Percentiles rank a stretch among this genome's conserved stretches.
Conservation (phyloP, 371 early-diverging fungal genomes). For the Rhizomucor miehei region DNA sequence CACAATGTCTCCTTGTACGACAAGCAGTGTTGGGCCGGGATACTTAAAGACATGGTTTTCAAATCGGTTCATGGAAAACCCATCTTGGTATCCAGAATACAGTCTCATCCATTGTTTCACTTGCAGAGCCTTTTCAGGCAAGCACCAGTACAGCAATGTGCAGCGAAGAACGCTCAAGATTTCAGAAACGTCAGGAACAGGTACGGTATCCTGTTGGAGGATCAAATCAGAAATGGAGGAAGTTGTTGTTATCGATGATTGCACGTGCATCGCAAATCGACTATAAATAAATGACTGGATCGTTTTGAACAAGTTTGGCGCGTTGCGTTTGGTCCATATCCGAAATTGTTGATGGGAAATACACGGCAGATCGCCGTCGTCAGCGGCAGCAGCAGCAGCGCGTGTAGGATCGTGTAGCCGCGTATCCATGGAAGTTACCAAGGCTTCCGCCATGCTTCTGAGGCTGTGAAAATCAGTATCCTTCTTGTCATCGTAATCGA, state of each 20-base stretch:
- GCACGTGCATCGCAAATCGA: constrained; percentile 29
- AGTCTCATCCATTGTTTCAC: constrained; percentile 43
- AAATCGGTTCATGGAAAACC: constrained; percentile 69
- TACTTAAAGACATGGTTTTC: constrained; percentile 64
- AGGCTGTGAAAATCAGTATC: neutral
- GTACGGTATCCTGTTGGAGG: constrained; percentile 21
- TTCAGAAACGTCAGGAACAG: constrained; percentile 25
- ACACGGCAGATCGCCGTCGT: neutral
- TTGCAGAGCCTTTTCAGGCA: constrained; percentile 31
- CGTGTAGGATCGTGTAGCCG: no score
- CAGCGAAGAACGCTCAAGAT: constrained; percentile 38
- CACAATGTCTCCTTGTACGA: constrained; percentile 33
- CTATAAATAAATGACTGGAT: constrained; percentile 48
- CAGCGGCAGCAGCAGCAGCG: no score
- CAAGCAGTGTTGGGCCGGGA: constrained; percentile 57
- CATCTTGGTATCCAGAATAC: constrained; percentile 53
- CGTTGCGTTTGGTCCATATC: constrained; percentile 44
- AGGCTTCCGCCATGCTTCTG: neutral
- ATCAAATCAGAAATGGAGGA: constrained; percentile 14
- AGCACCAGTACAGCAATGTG: constrained; percentile 46
- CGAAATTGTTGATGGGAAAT: constrained; percentile 21
- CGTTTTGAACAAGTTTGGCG: constrained; percentile 46
- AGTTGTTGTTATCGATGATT: constrained; percentile 9
- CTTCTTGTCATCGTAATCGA: neutral
- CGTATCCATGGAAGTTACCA: no score